Evolutionary conservation across 140 eudicot genomes (phyloP).

Genomic region (Flaveria floridana): DNA sequence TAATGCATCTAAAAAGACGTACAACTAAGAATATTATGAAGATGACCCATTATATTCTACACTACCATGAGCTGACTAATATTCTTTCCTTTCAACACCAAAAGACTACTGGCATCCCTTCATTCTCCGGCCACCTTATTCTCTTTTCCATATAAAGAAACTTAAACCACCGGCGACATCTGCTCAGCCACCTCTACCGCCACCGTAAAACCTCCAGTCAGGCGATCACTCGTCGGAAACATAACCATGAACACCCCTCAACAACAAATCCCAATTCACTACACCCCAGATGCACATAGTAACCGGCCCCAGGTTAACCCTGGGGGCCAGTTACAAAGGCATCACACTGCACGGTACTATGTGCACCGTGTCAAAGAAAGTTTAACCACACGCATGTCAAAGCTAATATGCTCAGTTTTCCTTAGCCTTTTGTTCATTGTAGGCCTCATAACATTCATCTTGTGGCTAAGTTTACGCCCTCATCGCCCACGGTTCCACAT

Average conservation of each 20-base stretch:
- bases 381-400: constrained; percentile 62
- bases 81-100: constrained; percentile 53
- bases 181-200: constrained; percentile 11
- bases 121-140: constrained; percentile 39
- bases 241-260: constrained; percentile 40
- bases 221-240: background rate
- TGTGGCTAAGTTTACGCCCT: constrained; percentile 78
- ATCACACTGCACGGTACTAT: constrained; percentile 63
- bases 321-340: constrained; percentile 47
- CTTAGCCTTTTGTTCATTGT: constrained; percentile 54
- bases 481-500: constrained; percentile 59
- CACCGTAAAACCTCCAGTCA: background rate
- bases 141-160: constrained; percentile 31
- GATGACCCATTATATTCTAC: constrained; percentile 23
- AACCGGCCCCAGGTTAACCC: constrained; percentile 18
- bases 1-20: constrained; percentile 2
- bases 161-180: constrained; percentile 25
- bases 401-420: constrained; percentile 62
- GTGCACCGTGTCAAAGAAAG: constrained; percentile 77
- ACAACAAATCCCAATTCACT: constrained; percentile 50
- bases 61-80: constrained; percentile 31
- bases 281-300: constrained; percentile 44
- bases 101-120: constrained; percentile 36
- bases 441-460: constrained; percentile 70
- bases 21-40: constrained; percentile 17